Evolutionary conservation across 306 rosid species (phyloP), one percentile per base, ranked within the genome.

Genomic region (Quercus dentata): DNA sequence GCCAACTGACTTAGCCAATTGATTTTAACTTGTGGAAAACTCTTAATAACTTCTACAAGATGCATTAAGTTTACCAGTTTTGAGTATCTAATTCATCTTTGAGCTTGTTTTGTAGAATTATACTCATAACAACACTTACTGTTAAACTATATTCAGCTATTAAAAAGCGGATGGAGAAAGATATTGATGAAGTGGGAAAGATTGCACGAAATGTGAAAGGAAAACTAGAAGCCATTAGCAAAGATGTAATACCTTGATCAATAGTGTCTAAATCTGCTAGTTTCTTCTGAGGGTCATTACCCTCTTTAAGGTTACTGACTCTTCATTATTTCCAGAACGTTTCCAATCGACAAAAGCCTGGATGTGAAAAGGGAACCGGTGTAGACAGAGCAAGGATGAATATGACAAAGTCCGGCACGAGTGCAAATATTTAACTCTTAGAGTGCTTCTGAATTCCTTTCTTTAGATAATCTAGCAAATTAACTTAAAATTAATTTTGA

Each of bases 151-250:
- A 81, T 82, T 87, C 93, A 94, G 99, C 89, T 68, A 92, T 95
- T 82, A 95, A 92, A 79, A 95, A 92, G 90, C 94, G 95, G 79
- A 95, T 95, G 99, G 99, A 95, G 81, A 95, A 89, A 79, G 99
- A 92, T 84, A 90, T 92, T 63, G 99, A 95, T 86, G 99, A 95
- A 86, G 99, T 95, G 82, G 95, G 97, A 73, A 92, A 92, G 97
- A 89, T 91, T 80, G 97, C 97, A 31, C 90, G 91, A 13, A 84
- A 85, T 74, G 87, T 92, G 85, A 95, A 95, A 82, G 82, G 90
- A 71, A 95, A 84, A 82, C 85, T 95, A 49, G 99, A 92, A 85
- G 97, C 91, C 63, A 79, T 95, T 76, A 91, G 80, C 88, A 90
- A 81, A 92, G 99, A 95, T 76, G 99, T 95, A 92, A 76, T 77